Evolutionary conservation across 805 yeast species (phyloP).

Genomic region (Wickerhamiella lipophila): DNA sequence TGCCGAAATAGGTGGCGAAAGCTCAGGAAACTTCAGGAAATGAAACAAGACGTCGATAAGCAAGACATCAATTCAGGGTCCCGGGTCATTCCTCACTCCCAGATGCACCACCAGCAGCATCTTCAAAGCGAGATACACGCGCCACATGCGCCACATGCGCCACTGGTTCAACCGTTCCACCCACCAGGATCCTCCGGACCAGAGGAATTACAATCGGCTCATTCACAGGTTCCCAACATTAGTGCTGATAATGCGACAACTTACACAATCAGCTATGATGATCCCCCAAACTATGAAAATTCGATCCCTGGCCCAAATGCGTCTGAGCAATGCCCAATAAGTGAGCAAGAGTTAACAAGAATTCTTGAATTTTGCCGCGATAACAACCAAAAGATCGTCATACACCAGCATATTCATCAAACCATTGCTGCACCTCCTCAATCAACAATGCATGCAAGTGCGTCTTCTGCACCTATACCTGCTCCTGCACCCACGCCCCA

Average conservation of each 20-base stretch:
- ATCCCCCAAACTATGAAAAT: conserved; percentile 6
- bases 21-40: conserved; percentile 41
- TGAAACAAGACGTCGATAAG: background rate
- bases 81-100: background rate
- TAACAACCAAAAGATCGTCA: conserved; percentile 35
- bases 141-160: background rate
- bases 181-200: background rate
- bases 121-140: background rate
- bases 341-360: conserved; percentile 20
- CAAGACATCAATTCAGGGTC: conserved; percentile 38
- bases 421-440: background rate
- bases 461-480: background rate
- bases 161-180: background rate
- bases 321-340: conserved; percentile 20
- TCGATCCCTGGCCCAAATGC: background rate
- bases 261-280: conserved; percentile 17
- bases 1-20: conserved; percentile 91
- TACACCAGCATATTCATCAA: conserved; percentile 65
- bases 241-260: background rate
- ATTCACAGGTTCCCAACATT: background rate
- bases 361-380: conserved; percentile 21
- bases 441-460: background rate
- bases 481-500: background rate
- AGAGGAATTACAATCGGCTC: background rate
- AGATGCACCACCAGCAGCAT: background rate